These are phyloP conservation scores for Colletotrichum sp. DNA, from an alignment of 2,329 filamentous ascomycete species.

Conservation along the genomic window DNA sequence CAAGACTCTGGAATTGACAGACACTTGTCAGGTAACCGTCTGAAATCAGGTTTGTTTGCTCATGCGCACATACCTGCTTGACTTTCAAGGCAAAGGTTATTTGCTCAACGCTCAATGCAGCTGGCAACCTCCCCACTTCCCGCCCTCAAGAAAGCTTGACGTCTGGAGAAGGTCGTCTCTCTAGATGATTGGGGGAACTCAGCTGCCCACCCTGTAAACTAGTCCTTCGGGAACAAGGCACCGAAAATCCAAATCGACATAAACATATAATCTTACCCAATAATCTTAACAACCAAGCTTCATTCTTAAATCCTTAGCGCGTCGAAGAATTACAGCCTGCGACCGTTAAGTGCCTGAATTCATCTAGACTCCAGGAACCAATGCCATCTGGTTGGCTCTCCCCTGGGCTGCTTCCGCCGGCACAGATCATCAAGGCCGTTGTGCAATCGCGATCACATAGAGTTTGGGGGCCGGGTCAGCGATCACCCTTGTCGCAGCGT, in stretches of 20 bases:
- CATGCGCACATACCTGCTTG: not conserved
- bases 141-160: not conserved
- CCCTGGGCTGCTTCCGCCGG: not conserved
- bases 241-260: not conserved
- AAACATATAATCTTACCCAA: not conserved
- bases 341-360: not conserved
- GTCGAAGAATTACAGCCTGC: not conserved
- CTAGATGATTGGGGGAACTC: not conserved
- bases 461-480: not conserved
- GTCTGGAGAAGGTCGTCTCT: not conserved
- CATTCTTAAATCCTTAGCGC: not conserved
- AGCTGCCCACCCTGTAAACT: not conserved
- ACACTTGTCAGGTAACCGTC: slow-evolving; percentile 7
- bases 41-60: not conserved
- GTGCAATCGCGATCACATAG: not conserved
- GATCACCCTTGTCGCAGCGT: not conserved
- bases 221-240: not conserved
- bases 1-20: not conserved
- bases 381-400: not conserved
- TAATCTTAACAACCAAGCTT: not conserved
- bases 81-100: not conserved
- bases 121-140: not conserved
- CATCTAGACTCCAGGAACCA: not conserved
- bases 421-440: not conserved
- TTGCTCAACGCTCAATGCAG: not conserved